Conservation (phyloP, 2,329 filamentous ascomycete species). For the Tricladium varicosporioides region DNA sequence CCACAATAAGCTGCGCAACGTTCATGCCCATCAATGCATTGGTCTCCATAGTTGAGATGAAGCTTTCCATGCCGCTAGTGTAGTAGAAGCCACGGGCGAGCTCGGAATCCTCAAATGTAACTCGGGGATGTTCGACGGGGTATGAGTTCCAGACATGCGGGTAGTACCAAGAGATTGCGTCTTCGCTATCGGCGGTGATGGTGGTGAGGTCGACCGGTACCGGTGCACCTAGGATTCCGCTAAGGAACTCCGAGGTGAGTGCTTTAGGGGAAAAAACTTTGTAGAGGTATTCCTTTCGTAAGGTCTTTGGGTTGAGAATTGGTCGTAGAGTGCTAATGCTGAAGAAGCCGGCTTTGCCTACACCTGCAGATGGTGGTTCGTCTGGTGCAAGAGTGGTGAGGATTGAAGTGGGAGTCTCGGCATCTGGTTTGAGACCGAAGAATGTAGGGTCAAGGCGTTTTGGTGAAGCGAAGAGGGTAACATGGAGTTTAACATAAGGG, state of each 20-base stretch:
- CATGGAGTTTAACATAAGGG: slow-evolving; percentile 84
- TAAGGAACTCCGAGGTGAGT: slow-evolving; percentile 53
- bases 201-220: slow-evolving; percentile 26
- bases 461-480: slow-evolving; percentile 83
- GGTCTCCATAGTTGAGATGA: slow-evolving; percentile 98
- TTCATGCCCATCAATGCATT: slow-evolving; percentile 89
- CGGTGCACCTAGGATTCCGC: slow-evolving; percentile 45
- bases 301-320: slow-evolving; percentile 58
- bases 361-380: slow-evolving; percentile 54
- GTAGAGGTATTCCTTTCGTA: slow-evolving; percentile 56
- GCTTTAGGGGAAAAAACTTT: slow-evolving; percentile 62
- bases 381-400: slow-evolving; percentile 74
- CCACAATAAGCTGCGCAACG: slow-evolving; percentile 68
- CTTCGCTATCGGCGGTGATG: slow-evolving; percentile 29
- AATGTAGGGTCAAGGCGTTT: slow-evolving; percentile 67
- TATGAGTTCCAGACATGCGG: slow-evolving; percentile 81
- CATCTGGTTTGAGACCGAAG: slow-evolving; percentile 64
- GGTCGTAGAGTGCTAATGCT: slow-evolving; percentile 73
- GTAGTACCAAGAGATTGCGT: slow-evolving; percentile 75
- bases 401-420: slow-evolving; percentile 67
- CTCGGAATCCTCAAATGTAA: slow-evolving; percentile 80
- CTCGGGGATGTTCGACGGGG: slow-evolving; percentile 77
- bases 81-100: slow-evolving; percentile 68
- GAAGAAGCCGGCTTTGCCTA: slow-evolving; percentile 78
- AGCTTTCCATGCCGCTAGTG: slow-evolving; percentile 79